A percentile compares a stretch with the other conserved stretches of the same genome.
phyloP scores from a whole-genome alignment of 1,284 basidiomycete genomes.

The Earliella scabrosa region DNA sequence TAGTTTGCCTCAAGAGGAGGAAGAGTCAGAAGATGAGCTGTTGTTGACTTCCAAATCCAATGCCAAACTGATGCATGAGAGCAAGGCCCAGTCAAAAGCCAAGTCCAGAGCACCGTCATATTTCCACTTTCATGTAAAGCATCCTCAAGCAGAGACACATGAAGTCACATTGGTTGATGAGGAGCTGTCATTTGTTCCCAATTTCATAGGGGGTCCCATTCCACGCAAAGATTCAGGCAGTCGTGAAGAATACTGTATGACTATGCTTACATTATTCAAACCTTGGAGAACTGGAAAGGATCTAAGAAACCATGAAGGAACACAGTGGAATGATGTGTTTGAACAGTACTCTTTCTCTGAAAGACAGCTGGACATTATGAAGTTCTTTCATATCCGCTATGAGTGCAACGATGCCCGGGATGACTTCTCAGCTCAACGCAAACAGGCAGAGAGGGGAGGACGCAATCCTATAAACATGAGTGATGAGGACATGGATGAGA shows the following conservation, averaged over 20 bases:
- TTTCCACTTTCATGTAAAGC: background rate
- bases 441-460: background rate
- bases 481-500: background rate
- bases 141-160: background rate
- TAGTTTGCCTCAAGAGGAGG: background rate
- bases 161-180: background rate
- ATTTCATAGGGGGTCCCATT: background rate
- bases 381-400: too few species aligned
- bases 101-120: background rate
- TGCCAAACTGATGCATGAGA: background rate
- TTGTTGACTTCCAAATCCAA: background rate
- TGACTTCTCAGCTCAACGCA: constrained; percentile 4
- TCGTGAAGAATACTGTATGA: background rate
- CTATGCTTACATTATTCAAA: background rate
- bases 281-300: constrained; percentile 4
- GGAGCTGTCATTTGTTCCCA: background rate
- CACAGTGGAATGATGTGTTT: background rate
- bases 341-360: background rate
- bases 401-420: constrained; percentile 9
- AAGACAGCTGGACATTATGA: background rate
- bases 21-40: constrained; percentile 1
- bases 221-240: background rate
- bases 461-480: background rate
- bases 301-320: background rate
- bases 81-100: too few species aligned